Evolutionary conservation across 345 rosid genomes (phyloP).

Genomic region (Litchi chinensis): DNA sequence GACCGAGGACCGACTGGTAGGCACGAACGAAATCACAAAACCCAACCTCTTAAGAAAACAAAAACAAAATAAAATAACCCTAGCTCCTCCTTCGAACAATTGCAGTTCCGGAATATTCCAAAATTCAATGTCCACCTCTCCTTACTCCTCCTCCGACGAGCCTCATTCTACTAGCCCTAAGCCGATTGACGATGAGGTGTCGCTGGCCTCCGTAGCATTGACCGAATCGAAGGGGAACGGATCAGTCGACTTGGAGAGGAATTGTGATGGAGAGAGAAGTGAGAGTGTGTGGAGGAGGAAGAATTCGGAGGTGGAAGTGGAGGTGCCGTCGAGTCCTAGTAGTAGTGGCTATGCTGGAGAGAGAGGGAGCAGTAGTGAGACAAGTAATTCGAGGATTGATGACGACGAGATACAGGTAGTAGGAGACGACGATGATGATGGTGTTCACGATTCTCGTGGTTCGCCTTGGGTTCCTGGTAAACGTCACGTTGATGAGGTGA

Average conservation of each 20-base stretch:
- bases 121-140: slow-evolving; percentile 20
- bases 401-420: slow-evolving; percentile 71
- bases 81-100: background rate
- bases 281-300: slow-evolving; percentile 36
- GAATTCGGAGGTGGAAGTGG: slow-evolving; percentile 62
- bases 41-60: background rate
- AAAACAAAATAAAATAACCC: background rate
- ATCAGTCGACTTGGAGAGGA: slow-evolving; percentile 13
- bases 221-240: slow-evolving; percentile 11
- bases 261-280: slow-evolving; percentile 4
- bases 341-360: slow-evolving; percentile 96
- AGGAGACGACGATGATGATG: slow-evolving; percentile 36
- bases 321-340: slow-evolving; percentile 67
- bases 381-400: slow-evolving; percentile 45
- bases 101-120: slow-evolving; percentile 1
- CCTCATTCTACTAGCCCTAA: slow-evolving; percentile 8
- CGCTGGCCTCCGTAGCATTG: slow-evolving; percentile 22
- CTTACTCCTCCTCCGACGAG: slow-evolving; percentile 22
- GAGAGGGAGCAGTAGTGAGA: slow-evolving; percentile 84
- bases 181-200: slow-evolving; percentile 18
- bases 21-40: background rate
- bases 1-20: slow-evolving; percentile 14
- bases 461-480: slow-evolving; percentile 75
- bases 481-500: slow-evolving; percentile 87
- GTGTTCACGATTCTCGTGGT: slow-evolving; percentile 43